Evolutionary conservation across 257 asterid species (phyloP).

Genomic region (Scutellaria minor): DNA sequence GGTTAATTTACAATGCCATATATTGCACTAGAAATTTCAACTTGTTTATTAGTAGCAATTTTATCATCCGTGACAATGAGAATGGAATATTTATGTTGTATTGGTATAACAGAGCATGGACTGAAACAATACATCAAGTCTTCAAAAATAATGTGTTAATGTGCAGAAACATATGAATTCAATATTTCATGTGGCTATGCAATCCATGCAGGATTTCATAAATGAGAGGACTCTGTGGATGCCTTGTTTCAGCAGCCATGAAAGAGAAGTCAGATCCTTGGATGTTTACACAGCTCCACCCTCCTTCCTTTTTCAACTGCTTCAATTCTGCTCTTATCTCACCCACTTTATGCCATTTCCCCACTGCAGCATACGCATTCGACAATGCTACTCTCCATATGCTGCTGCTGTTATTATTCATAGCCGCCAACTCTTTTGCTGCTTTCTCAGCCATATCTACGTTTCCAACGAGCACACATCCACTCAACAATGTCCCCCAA

Average conservation of each 20-base stretch:
- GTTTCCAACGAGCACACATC: slow-evolving; percentile 35
- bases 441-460: slow-evolving; percentile 45
- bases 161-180: not conserved
- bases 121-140: no score
- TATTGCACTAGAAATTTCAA: no score
- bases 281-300: slow-evolving; percentile 55
- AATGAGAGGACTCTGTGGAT: slow-evolving; percentile 33
- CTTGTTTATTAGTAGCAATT: no score
- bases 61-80: no score
- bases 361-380: slow-evolving; percentile 47
- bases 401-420: slow-evolving; percentile 27
- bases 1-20: no score
- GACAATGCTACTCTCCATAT: slow-evolving; percentile 54
- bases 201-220: slow-evolving; percentile 35
- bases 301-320: slow-evolving; percentile 49
- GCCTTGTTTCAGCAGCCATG: slow-evolving; percentile 46
- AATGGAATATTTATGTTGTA: no score
- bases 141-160: no score
- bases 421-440: slow-evolving; percentile 40
- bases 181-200: slow-evolving; percentile 36
- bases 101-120: no score
- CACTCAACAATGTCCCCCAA: slow-evolving; percentile 55
- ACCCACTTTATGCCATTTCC: slow-evolving; percentile 46
- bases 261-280: slow-evolving; percentile 42
- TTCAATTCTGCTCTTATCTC: slow-evolving; percentile 42